Base-by-base conservation (phyloP, 2,329 filamentous ascomycete genomes). In the Ophiosphaerella herpotricha region DNA sequence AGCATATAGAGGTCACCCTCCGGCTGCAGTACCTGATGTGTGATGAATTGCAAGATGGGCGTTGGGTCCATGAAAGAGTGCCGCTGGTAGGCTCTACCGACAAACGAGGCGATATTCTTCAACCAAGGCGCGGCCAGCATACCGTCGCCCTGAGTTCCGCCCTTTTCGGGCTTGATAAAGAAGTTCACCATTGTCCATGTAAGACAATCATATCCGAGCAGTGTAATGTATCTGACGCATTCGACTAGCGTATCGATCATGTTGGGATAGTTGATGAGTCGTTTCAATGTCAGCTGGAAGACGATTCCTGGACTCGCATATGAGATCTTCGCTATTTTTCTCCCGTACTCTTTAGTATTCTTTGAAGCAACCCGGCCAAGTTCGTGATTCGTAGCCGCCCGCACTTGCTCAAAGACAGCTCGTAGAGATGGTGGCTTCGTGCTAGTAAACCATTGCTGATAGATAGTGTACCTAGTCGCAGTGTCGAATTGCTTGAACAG, bases 181-280 rank as follows among this genome's bases (percentile, higher is more conserved):
- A 83, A 81, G 66, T 86, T 95, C 74, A 99, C 85, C 38, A 99
- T 79, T 16, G 91, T 90, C 91, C 93, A 99, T 3, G 91, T 89
- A 38, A 99, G 80, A 29, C 96, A 90, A 72, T 99, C 94, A 69
- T 96, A 96, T 0, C 90, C 93, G 33, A 99, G 78, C 46, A 90
- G 86, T 1, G 93, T 96, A 62, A 97, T 97, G 70, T 97, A 97
- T 63, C 90, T 88, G 34, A 90, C 91, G 66, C 92, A 97, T 69
- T 97, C 91, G 12, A 97, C 92, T 54, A 99, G 90, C 5, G 91
- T 90, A 54, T 96, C 90, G 48, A 96, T 96, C 53, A 99, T 82
- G 68, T 97, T 99, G 68, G 89, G 89, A 71, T 99, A 99, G 0
- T 89, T 87, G 73, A 99, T 92, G 51, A 97, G 90, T 72, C 97